phyloP scores from a whole-genome alignment of 768 basidiomycete species.

The Lactarius indigo region DNA sequence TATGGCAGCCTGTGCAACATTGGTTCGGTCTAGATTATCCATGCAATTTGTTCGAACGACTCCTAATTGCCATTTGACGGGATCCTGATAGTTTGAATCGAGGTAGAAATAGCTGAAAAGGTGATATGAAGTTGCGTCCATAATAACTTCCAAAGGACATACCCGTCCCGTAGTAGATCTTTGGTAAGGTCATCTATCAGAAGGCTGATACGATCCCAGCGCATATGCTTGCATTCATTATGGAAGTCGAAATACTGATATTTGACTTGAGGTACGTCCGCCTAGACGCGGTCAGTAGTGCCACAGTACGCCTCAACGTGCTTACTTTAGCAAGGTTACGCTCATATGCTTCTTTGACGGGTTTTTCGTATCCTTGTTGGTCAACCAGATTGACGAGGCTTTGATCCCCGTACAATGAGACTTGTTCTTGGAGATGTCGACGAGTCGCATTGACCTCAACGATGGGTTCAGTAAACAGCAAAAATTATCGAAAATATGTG shows the following conservation, averaged over 20 bases:
- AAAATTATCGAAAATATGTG: constrained; percentile 4
- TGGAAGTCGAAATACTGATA: constrained; percentile 99
- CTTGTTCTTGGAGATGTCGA: constrained; percentile 71
- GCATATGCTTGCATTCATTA: constrained; percentile 89
- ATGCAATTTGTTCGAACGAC: constrained; percentile 94
- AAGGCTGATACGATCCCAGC: constrained; percentile 87
- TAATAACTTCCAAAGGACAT: constrained; percentile 25
- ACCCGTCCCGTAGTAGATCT: constrained; percentile 70
- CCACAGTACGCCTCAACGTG: not conserved
- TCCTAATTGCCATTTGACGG: constrained; percentile 64
- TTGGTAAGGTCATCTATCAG: constrained; percentile 74
- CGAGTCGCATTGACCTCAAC: constrained; percentile 64
- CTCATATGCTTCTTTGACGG: constrained; percentile 95
- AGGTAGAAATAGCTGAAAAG: constrained; percentile 71
- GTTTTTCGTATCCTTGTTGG: constrained; percentile 87
- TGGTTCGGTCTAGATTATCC: constrained; percentile 96
- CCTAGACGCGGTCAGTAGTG: constrained; percentile 36
- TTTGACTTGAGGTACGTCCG: constrained; percentile 61
- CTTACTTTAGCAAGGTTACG: constrained; percentile 60
- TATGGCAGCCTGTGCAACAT: constrained; percentile 90
- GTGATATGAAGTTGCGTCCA: not conserved
- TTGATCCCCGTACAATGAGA: constrained; percentile 71
- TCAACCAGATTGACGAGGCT: constrained; percentile 89
- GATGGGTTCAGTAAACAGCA: constrained; percentile 16
- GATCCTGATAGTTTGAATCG: constrained; percentile 44